Evolutionary conservation across 1,284 basidiomycete genomes (phyloP).

Genomic region (Ceratobasidium sp.): DNA sequence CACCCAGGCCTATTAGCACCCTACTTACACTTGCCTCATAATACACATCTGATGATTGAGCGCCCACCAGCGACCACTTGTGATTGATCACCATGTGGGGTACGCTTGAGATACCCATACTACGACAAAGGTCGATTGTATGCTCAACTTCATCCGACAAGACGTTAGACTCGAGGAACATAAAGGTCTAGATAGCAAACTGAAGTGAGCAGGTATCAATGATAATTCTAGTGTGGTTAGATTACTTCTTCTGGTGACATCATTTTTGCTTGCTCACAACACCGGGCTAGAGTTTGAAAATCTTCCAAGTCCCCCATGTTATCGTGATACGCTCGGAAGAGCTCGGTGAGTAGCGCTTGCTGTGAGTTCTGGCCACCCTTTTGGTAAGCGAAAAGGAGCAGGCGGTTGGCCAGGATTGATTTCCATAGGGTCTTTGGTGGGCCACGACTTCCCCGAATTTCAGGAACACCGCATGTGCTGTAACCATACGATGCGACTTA

Average conservation of each 20-base stretch:
- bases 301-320: slow-evolving; percentile 70
- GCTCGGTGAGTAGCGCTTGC: slow-evolving; percentile 58
- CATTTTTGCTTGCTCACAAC: slow-evolving; percentile 64
- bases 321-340: slow-evolving; percentile 74
- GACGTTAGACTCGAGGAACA: slow-evolving; percentile 73
- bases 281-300: slow-evolving; percentile 62
- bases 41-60: slow-evolving; percentile 73
- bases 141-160: slow-evolving; percentile 68
- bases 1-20: neutral
- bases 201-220: neutral
- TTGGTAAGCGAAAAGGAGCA: slow-evolving; percentile 72
- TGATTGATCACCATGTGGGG: slow-evolving; percentile 81
- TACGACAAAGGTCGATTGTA: slow-evolving; percentile 69
- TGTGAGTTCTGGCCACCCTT: slow-evolving; percentile 71
- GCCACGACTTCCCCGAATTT: neutral
- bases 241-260: slow-evolving; percentile 69
- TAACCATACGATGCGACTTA: slow-evolving; percentile 36
- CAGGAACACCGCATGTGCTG: neutral
- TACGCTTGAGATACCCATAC: slow-evolving; percentile 78
- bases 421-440: slow-evolving; percentile 62
- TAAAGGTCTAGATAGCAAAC: slow-evolving; percentile 48
- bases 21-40: slow-evolving; percentile 60
- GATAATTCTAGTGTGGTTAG: slow-evolving; percentile 17
- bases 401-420: slow-evolving; percentile 72
- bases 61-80: slow-evolving; percentile 77